Evolutionary conservation across 139 green algal genomes (phyloP), one percentile per base, ranked within the genome.

Genomic region (Chlamydomonas sphaeroides): DNA sequence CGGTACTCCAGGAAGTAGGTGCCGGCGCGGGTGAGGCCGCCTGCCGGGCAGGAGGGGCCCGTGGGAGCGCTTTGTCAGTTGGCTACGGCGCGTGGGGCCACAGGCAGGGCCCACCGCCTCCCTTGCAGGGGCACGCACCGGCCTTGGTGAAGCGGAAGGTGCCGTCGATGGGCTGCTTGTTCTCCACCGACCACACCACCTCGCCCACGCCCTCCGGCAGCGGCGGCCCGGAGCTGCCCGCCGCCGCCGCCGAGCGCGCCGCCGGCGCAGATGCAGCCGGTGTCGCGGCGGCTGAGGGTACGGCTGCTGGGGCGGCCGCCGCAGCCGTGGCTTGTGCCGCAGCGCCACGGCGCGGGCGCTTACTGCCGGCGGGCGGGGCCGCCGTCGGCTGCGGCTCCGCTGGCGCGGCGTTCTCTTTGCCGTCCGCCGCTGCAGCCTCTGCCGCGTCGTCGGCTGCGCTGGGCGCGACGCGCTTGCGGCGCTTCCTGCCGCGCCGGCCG

Each of bases 1-100:
- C 33, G 48, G 84, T 93, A 95, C 78, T 93, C 86, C 53, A 95
- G 83, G 3, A 81, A 76, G 42, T 94, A 95, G 25, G 56, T 63
- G 14, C 91, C 92, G 4, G 80, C 59, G 4, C 59, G 66, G 4
- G 63, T 78, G 33, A 93, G 65, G 42, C 79, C 80, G 21, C 88
- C 75, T 84, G 65, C n/a, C n/a, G n/a, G n/a, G n/a, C n/a, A n/a
- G n/a, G 35, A 30, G 15, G 38, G 28, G 65, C 8, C 26, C 23
- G 23, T 8, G 21, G 56, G n/a, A n/a, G n/a, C n/a, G n/a, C n/a
- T n/a, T n/a, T n/a, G n/a, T n/a, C n/a, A 61, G 51, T 42, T 42
- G 30, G 30, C 5, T 20, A 17, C 8, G 6, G 30, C 30, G 30
- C 30, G 17, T 66, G 28, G 28, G 59, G 59, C 7, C 5, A n/a